phyloP scores from a whole-genome alignment of 768 basidiomycete genomes.

The Scleroderma bovista region DNA sequence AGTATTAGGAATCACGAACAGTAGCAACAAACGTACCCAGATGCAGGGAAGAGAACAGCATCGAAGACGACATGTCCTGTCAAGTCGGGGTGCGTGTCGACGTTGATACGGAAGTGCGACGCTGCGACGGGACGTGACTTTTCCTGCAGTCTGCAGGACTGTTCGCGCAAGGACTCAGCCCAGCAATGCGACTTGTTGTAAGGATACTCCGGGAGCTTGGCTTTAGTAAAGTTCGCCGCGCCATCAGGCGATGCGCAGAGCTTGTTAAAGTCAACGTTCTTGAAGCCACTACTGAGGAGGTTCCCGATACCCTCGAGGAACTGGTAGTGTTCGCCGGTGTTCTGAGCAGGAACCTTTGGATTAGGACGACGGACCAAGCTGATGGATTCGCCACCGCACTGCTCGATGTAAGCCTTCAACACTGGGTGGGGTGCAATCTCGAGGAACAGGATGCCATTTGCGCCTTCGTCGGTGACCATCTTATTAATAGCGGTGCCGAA shows the following conservation, averaged over 20 bases:
- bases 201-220: conserved; percentile 26
- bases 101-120: conserved; percentile 30
- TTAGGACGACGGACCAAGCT: conserved; percentile 29
- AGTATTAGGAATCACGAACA: background rate
- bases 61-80: conserved; percentile 41
- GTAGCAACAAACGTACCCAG: conserved; percentile 34
- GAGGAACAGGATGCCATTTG: conserved; percentile 24
- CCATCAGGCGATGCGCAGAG: conserved; percentile 20
- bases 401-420: conserved; percentile 29
- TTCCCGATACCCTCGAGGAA: conserved; percentile 28
- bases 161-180: conserved; percentile 19
- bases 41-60: conserved; percentile 42
- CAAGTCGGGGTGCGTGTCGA: conserved; percentile 30
- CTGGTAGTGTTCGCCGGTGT: conserved; percentile 29
- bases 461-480: conserved; percentile 24
- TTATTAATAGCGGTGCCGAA: conserved; percentile 31
- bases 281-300: conserved; percentile 26
- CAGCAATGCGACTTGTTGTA: conserved; percentile 26
- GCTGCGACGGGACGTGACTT: conserved; percentile 34
- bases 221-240: conserved; percentile 14
- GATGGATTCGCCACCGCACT: conserved; percentile 29
- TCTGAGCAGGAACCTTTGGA: conserved; percentile 24
- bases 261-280: conserved; percentile 24
- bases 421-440: conserved; percentile 33
- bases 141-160: conserved; percentile 21